Evolutionary conservation across 2,329 filamentous ascomycete species (phyloP), one percentile per base, ranked within the genome.

Genomic region (Cytospora piceicola): DNA sequence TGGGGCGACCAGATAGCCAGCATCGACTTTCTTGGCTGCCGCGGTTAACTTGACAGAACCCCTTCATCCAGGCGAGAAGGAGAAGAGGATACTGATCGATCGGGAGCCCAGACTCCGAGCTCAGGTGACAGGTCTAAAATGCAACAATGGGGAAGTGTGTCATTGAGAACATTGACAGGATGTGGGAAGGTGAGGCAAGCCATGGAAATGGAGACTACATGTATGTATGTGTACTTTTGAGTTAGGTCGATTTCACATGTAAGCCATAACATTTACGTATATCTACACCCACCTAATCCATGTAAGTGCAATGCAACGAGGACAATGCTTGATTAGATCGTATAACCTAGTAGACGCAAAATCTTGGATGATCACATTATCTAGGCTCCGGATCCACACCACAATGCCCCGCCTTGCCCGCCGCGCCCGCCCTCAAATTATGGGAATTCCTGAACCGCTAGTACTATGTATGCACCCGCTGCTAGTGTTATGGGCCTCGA

Each of bases 1-100:
- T 63, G 60, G 60, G 60, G 60, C 60, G 36, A 54, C 39, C 6
- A 42, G 29, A 63, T 51, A 46, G 39, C 60, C 29, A 63, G 49
- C 29, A 42, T 57, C 60, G 22, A 63, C 39, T 22, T 57, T 36
- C 12, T 53, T 49, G 60, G 60, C 53, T 63, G 53, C 60, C 52
- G 60, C 60, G 60, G 60, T 42, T 63, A 63, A 36, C 24, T 22
- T 22, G 30, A 20, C 54, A 24, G 54, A 20, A 15, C 17, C 60
- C 15, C 9, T 22, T 12, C 8, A 12, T n/a, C 15, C 11, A 49
- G 5, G 5, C 3, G 7, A 20, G 6, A 20, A 24, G 46, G n/a
- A 22, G n/a, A 24, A 24, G n/a, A 24, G n/a, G 46, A 14, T 22
- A 20, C 46, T 20, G 46, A 49, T 22, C 22, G 6, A n/a, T 24